phyloP scores from a whole-genome alignment of 2,329 filamentous ascomycete species.

The Teratosphaeria epicoccoides region DNA sequence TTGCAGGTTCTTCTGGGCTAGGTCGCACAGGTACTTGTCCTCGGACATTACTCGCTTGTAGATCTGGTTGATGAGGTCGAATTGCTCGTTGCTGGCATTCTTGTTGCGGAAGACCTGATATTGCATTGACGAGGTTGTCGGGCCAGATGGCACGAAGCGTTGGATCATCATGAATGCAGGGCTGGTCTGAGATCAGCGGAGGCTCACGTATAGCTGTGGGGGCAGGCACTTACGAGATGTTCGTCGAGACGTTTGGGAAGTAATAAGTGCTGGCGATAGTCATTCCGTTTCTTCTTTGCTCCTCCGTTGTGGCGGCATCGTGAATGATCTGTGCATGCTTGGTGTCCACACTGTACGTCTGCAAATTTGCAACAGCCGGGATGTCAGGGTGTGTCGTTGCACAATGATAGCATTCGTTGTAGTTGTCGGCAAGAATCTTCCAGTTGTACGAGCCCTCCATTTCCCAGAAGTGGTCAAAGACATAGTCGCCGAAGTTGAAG shows the following conservation, averaged over 20 bases:
- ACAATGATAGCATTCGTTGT: slow-evolving; percentile 58
- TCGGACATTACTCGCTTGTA: slow-evolving; percentile 56
- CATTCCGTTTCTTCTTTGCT: slow-evolving; percentile 40
- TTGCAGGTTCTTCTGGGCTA: slow-evolving; percentile 51
- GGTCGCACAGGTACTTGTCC: slow-evolving; percentile 52
- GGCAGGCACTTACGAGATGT: slow-evolving; percentile 35
- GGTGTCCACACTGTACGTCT: slow-evolving; percentile 44
- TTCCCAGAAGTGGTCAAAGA: slow-evolving; percentile 21
- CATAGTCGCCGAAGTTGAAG: slow-evolving; percentile 8
- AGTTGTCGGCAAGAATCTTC: slow-evolving; percentile 53
- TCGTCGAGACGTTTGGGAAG: slow-evolving; percentile 43
- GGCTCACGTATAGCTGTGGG: not conserved
- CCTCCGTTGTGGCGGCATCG: slow-evolving; percentile 33
- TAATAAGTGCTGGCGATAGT: slow-evolving; percentile 39
- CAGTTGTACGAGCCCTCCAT: slow-evolving; percentile 50
- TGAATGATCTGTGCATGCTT: slow-evolving; percentile 43
- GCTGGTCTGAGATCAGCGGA: slow-evolving; percentile 23
- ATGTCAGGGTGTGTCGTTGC: slow-evolving; percentile 50
- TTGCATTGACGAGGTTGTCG: slow-evolving; percentile 44
- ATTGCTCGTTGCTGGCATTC: slow-evolving; percentile 48
- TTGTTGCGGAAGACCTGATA: slow-evolving; percentile 56
- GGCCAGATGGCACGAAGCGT: slow-evolving; percentile 47
- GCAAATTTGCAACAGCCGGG: slow-evolving; percentile 45
- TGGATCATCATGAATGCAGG: slow-evolving; percentile 57
- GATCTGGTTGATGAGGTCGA: slow-evolving; percentile 46